Conservation (phyloP, 75 land plant species). For the Ceratopteris richardii region DNA sequence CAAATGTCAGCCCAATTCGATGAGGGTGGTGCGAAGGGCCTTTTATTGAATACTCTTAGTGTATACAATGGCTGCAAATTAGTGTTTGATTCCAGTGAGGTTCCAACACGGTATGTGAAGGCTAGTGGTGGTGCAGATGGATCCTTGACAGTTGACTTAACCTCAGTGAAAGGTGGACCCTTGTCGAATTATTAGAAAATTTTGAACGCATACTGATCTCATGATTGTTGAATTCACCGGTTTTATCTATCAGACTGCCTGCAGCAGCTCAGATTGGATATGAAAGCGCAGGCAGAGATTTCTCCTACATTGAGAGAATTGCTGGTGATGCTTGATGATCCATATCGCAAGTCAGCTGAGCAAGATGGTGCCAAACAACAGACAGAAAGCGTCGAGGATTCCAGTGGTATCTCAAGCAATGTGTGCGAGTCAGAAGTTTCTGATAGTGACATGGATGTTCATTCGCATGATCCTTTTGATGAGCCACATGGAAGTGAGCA, state of each 20-base stretch:
- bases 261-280: conserved; percentile 40
- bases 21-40: conserved; percentile 99
- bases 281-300: conserved; percentile 45
- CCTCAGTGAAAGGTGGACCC: conserved; percentile 61
- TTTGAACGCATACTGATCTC: too few relatives aligned
- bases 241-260: conserved; percentile 65
- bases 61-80: conserved; percentile 78
- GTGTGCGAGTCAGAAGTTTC: conserved; percentile 19
- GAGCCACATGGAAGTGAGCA: background rate
- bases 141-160: conserved; percentile 49
- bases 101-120: conserved; percentile 49
- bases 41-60: conserved; percentile 73
- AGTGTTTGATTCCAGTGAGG: conserved; percentile 82
- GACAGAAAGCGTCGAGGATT: conserved; percentile 7
- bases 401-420: conserved; percentile 3
- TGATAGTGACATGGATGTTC: conserved; percentile 18
- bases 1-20: conserved; percentile 98
- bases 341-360: conserved; percentile 23
- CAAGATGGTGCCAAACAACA: conserved; percentile 12
- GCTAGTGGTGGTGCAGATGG: conserved; percentile 11
- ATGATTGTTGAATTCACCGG: too few relatives aligned
- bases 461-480: conserved; percentile 12
- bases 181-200: too few relatives aligned
- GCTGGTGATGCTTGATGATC: conserved; percentile 56
- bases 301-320: conserved; percentile 65